phyloP scores from a whole-genome alignment of 1,284 basidiomycete species.

The Pseudomicrostroma phylloplanum region DNA sequence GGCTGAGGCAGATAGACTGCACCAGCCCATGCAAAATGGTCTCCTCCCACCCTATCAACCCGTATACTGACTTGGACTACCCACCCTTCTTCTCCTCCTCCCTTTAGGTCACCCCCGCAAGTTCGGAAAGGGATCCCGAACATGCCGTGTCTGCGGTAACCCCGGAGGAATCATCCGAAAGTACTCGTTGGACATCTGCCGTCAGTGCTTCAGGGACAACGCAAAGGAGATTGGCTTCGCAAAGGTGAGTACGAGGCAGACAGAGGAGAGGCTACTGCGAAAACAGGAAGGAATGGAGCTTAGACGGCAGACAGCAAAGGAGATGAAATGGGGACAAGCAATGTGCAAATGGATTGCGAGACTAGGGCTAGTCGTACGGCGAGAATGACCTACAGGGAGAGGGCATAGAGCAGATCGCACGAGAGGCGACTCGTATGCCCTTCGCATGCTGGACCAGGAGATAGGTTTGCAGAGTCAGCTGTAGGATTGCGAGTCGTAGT shows the following conservation, averaged over 20 bases:
- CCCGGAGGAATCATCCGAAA: constrained; percentile 50
- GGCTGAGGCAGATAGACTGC: neutral
- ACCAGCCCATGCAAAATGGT: neutral
- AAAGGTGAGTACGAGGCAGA: constrained; percentile 27
- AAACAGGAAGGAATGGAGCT: too few relatives aligned
- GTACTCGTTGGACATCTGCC: constrained; percentile 50
- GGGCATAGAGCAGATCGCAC: too few relatives aligned
- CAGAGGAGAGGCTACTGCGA: too few relatives aligned
- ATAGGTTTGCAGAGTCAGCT: too few relatives aligned
- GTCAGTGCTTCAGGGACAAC: constrained; percentile 51
- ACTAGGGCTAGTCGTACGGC: too few relatives aligned
- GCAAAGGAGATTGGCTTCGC: constrained; percentile 47
- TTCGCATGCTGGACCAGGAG: too few relatives aligned
- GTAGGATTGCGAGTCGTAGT: too few relatives aligned
- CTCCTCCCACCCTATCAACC: neutral
- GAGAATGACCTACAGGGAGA: too few relatives aligned
- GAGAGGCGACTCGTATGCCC: too few relatives aligned
- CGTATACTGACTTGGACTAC: neutral
- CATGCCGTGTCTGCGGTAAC: constrained; percentile 50
- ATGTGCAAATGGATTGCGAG: too few relatives aligned
- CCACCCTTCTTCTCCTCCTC: neutral
- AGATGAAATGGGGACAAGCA: too few relatives aligned
- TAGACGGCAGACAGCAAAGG: too few relatives aligned
- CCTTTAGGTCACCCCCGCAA: constrained; percentile 22
- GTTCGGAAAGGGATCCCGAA: constrained; percentile 47